phyloP scores from a whole-genome alignment of 805 yeast genomes.

The Kodamaea laetipori region DNA sequence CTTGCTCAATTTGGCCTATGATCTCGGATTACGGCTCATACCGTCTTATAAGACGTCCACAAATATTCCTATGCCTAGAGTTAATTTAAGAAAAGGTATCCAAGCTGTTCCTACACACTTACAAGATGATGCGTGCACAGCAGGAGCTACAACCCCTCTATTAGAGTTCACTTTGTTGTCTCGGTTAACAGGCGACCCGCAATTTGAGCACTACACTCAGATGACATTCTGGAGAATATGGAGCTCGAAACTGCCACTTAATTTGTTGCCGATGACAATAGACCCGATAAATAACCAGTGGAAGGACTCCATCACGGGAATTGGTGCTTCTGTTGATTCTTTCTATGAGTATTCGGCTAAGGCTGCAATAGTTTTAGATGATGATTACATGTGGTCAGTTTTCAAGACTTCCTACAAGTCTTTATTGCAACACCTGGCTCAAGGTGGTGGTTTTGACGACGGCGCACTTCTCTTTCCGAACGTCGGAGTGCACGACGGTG shows the following conservation, averaged over 20 bases:
- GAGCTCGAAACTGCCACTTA: constrained; percentile 60
- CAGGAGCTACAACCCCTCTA: constrained; percentile 85
- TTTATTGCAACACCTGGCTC: constrained; percentile 46
- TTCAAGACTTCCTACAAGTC: constrained; percentile 57
- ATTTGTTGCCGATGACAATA: constrained; percentile 77
- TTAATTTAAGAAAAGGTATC: constrained; percentile 63
- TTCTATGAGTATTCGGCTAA: constrained; percentile 88
- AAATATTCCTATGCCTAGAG: constrained; percentile 78
- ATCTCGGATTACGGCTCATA: constrained; percentile 69
- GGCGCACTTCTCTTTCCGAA: constrained; percentile 53
- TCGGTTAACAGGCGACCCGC: constrained; percentile 68
- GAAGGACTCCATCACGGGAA: constrained; percentile 66
- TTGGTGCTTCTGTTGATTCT: constrained; percentile 91
- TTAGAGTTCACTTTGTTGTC: constrained; percentile 80
- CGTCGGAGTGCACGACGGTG: constrained; percentile 56
- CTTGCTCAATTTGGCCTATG: constrained; percentile 69
- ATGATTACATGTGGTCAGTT: constrained; percentile 63
- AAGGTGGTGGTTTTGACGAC: constrained; percentile 25
- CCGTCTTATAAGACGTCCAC: constrained; percentile 67
- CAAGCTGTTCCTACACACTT: constrained; percentile 43
- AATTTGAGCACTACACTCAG: constrained; percentile 64
- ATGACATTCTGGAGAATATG: constrained; percentile 70
- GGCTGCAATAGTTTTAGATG: constrained; percentile 64
- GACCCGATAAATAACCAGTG: constrained; percentile 59
- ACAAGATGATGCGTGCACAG: constrained; percentile 72